A percentile compares a stretch with the other conserved stretches of the same genome.
Conservation (phyloP, 805 yeast species). For the Nakazawaea wickerhamii region DNA sequence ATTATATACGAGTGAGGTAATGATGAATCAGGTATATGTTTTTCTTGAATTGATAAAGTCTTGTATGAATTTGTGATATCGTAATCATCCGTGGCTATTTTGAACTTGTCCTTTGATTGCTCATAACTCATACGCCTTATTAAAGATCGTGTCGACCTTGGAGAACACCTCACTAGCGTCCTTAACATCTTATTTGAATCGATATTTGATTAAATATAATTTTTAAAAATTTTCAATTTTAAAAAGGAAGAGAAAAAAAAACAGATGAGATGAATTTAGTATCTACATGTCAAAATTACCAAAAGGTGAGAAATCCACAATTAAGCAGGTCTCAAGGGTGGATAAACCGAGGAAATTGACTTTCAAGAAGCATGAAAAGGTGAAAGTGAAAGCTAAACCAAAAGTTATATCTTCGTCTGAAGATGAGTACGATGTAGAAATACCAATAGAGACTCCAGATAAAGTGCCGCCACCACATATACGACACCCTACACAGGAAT, state of each 20-base stretch:
- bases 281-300: too few relatives aligned
- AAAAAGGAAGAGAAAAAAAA: too few relatives aligned
- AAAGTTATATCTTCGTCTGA: neutral
- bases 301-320: too few relatives aligned
- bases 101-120: neutral
- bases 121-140: neutral
- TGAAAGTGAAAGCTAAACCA: neutral
- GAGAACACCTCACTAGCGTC: neutral
- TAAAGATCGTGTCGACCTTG: neutral
- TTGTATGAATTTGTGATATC: conserved; percentile 15
- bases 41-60: conserved; percentile 18
- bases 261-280: too few relatives aligned
- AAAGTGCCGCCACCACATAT: neutral
- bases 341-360: too few relatives aligned
- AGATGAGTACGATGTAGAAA: neutral
- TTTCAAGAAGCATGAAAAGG: too few relatives aligned
- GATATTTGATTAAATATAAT: too few relatives aligned
- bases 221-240: neutral
- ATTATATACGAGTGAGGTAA: conserved; percentile 30
- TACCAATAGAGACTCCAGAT: neutral
- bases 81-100: conserved; percentile 21
- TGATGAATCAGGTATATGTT: conserved; percentile 18
- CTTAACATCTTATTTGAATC: too few relatives aligned
- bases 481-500: too few relatives aligned
- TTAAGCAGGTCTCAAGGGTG: too few relatives aligned